phyloP scores from a whole-genome alignment of 768 basidiomycete species.

The Leccinellum rugosiceps region DNA sequence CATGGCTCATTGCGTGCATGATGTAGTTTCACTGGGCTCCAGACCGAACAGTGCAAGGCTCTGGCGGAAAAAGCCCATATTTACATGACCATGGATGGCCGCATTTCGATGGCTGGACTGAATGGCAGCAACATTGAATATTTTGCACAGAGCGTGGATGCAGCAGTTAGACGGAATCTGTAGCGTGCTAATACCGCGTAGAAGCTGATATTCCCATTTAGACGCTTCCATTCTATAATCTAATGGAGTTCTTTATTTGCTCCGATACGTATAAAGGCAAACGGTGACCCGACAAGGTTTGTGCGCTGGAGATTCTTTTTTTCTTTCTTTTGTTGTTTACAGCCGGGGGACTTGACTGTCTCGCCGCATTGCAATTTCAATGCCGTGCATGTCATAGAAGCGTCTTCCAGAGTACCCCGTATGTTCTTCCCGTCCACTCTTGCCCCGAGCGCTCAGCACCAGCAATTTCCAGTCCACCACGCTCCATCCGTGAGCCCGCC shows the following conservation, averaged over 20 bases:
- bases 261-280: conserved; percentile 18
- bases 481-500: conserved; percentile 4
- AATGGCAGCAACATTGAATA: conserved; percentile 83
- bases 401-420: conserved; percentile 19
- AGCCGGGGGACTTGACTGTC: too few relatives aligned
- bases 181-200: conserved; percentile 38
- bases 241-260: conserved; percentile 14
- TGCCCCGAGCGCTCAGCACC: background rate
- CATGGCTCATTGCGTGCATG: conserved; percentile 1
- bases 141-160: conserved; percentile 84
- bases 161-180: conserved; percentile 74
- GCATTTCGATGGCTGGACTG: conserved; percentile 92
- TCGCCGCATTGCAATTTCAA: conserved; percentile 16
- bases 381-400: conserved; percentile 20
- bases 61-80: conserved; percentile 87
- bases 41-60: conserved; percentile 70
- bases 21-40: conserved; percentile 81
- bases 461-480: background rate
- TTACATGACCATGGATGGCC: conserved; percentile 92
- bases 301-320: conserved; percentile 4
- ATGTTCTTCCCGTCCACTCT: conserved; percentile 5
- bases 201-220: conserved; percentile 17
- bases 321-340: background rate
- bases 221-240: conserved; percentile 22
- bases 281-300: conserved; percentile 11